Evolutionary conservation across 441 rosid species (phyloP), one percentile per base, ranked within the genome.

Genomic region (Croton laevigatus): DNA sequence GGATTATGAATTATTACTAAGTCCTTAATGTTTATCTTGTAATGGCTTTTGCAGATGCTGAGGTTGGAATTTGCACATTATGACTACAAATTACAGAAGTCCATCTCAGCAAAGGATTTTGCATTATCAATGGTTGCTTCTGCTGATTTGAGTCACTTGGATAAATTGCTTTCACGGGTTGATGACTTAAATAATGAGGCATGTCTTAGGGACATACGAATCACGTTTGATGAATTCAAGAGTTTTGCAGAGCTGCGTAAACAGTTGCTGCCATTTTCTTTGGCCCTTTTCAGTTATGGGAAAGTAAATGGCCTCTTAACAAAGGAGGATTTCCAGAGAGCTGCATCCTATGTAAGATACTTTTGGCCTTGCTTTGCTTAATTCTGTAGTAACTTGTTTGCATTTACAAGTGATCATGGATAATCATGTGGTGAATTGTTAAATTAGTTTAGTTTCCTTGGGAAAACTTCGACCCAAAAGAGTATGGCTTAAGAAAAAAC

Each of bases 81-180:
- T 77, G 98, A 94, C 79, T 87, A 82, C 74, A 84, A 82, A 71
- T 72, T 59, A 65, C 79, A 81, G 23, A 89, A 89, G 63, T 89
- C 79, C 13, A 88, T 90, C 79, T 86, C 97, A 66, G 98, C 88
- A 10, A 82, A 84, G 74, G 98, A 94, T 81, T 91, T 94, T 71
- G 98, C 97, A 8, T 70, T 90, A 71, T 90, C 97, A 38, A 74
- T 90, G 84, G 97, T 94, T 74, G 97, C 98, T 73, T 86, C 95
- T 34, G 98, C 98, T 68, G 95, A 89, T 66, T 83, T 90, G 71
- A 81, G 79, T 40, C 88, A 88, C 63, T 66, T 94, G 69, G 54
- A 76, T 78, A 78, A 73, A 78, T 77, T 94, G 73, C 88, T 91
- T 59, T 84, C 87, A 73, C 85, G 85, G 75, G 96, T 89, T 70